Percentiles rank a stretch among this genome's conserved stretches.
Evolutionary conservation across 2,329 filamentous ascomycete genomes (phyloP).

Genomic region (Malbranchea zuffiana): DNA sequence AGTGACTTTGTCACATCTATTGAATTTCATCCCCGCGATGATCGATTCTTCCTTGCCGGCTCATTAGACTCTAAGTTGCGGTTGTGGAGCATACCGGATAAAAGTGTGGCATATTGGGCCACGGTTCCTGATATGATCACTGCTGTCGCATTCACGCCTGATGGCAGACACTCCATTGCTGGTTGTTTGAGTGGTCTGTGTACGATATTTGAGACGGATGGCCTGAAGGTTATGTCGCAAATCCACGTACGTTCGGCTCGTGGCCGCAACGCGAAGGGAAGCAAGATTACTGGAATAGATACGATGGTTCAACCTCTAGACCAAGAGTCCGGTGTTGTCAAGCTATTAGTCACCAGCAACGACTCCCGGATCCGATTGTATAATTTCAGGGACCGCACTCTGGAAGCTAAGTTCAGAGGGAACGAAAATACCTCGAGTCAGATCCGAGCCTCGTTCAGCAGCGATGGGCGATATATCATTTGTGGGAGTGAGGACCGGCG

Average conservation of each 20-base stretch:
- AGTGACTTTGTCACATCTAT: constrained; percentile 92
- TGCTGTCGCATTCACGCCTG: constrained; percentile 83
- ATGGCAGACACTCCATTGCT: constrained; percentile 80
- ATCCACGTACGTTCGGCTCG: constrained; percentile 87
- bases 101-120: constrained; percentile 72
- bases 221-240: constrained; percentile 70
- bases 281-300: constrained; percentile 92
- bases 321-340: constrained; percentile 55
- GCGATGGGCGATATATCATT: constrained; percentile 75
- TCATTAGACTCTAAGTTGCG: constrained; percentile 80
- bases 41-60: constrained; percentile 91
- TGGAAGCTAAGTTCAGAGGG: constrained; percentile 84
- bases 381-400: constrained; percentile 68
- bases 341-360: constrained; percentile 84
- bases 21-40: constrained; percentile 85
- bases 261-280: constrained; percentile 88
- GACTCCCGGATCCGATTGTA: constrained; percentile 88
- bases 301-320: constrained; percentile 52
- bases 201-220: constrained; percentile 86
- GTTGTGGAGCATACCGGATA: constrained; percentile 95
- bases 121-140: constrained; percentile 80
- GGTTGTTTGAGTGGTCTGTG: constrained; percentile 78
- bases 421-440: constrained; percentile 85
- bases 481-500: constrained; percentile 88
- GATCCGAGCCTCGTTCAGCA: constrained; percentile 78